A percentile compares a stretch with the other conserved stretches of the same genome.
These are phyloP conservation scores for Metschnikowia colocasiae DNA, from an alignment of 805 yeast species.

Conservation along the genomic window DNA sequence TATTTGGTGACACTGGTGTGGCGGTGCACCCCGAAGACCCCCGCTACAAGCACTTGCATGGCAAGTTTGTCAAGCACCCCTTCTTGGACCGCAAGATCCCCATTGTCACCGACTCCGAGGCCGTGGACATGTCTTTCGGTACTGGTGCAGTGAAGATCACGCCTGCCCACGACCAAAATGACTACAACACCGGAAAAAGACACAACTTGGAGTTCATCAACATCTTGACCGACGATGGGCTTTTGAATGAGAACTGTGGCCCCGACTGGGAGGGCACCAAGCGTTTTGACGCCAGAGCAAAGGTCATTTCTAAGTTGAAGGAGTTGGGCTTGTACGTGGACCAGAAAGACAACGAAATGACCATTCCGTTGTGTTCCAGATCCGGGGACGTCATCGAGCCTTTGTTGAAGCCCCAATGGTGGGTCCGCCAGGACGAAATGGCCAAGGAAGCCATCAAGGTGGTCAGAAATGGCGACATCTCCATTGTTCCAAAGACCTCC, in stretches of 20 bases:
- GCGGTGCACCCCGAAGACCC: conserved; percentile 96
- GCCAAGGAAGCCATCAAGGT: conserved; percentile 85
- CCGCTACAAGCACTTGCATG: conserved; percentile 92
- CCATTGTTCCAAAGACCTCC: conserved; percentile 82
- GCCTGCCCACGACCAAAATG: conserved; percentile 97
- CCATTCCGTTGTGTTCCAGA: conserved; percentile 90
- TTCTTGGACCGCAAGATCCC: conserved; percentile 83
- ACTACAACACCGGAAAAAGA: conserved; percentile 95
- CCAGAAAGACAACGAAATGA: conserved; percentile 93
- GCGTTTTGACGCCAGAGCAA: conserved; percentile 89
- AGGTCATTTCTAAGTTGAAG: conserved; percentile 77
- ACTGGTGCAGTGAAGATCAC: conserved; percentile 99
- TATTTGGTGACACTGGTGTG: conserved; percentile 96
- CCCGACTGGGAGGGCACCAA: conserved; percentile 80
- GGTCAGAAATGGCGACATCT: conserved; percentile 75
- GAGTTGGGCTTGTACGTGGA: conserved; percentile 71
- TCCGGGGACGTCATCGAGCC: conserved; percentile 98
- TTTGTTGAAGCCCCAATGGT: conserved; percentile 97
- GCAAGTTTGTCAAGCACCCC: conserved; percentile 88
- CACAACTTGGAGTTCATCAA: conserved; percentile 83
- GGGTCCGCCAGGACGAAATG: conserved; percentile 90
- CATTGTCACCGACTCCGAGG: conserved; percentile 82
- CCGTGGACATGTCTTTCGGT: conserved; percentile 99
- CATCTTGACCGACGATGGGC: conserved; percentile 89
- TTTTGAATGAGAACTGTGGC: conserved; percentile 88